Base-by-base conservation (phyloP, 2,329 filamentous ascomycete genomes). In the Alternaria infectoria region DNA sequence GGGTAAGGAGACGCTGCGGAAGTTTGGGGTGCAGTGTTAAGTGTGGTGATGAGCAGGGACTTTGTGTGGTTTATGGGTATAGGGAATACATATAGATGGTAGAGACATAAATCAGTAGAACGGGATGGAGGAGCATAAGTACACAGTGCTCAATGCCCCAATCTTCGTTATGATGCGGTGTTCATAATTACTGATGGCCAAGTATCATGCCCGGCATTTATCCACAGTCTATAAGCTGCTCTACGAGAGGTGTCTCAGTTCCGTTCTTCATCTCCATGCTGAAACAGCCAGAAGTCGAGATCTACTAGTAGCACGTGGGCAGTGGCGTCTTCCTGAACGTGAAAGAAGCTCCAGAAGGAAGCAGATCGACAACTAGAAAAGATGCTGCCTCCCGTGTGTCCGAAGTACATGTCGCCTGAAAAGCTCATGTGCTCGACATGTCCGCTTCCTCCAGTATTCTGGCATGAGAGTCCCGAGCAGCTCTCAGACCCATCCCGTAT, bases 1-100 rank as follows among this genome's bases (percentile, higher is more conserved):
- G 5, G 91, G 87, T 2, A 80, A 90, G 70, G 87, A 90, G 72
- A 92, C 89, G 15, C 75, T 93, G 54, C 83, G 71, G 32, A 72
- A 74, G 59, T 73, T 72, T 58, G 77, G 77, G 1, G 51, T 79
- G 9, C 71, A 75, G 45, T 63, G 61, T 19, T 63, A 56, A 45
- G 11, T 2, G 15, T 40, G 32, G 5, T 12, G 26, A 11, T 28
- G 26, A 1, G 10, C 2, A 11, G 26, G 26, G 5, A 28, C 26
- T 4, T 28, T 28, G 4, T 11, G 26, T 3, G 26, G 2, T 28
- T 11, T 28, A 5, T 28, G 2, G 26, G 10, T 11, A 28, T 28
- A 15, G 32, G 32, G 32, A 5, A 1, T n/a, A 36, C 32, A 36
- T 3, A 36, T n/a, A 36, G 13, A 36, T n/a, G 15, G 32, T 36